Percentiles rank a stretch among this genome's conserved stretches.
Evolutionary conservation across 805 yeast genomes (phyloP).

Genomic region (Deakozyma indianensis): DNA sequence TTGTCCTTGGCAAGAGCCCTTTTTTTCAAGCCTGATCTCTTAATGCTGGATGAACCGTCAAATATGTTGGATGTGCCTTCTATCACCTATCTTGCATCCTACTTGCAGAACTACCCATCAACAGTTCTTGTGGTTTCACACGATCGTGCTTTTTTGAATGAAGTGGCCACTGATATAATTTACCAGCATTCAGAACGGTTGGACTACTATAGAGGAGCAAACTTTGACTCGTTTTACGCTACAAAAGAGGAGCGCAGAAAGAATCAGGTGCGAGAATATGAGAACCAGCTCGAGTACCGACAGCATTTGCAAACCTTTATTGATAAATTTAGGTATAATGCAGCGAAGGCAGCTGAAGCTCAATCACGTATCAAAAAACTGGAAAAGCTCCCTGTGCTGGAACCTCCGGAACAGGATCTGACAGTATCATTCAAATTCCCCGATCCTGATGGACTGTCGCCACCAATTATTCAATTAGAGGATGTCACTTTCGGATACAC

Average conservation of each 20-base stretch:
- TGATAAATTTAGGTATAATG: constrained; percentile 93
- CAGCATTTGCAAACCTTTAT: constrained; percentile 87
- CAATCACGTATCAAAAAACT: constrained; percentile 94
- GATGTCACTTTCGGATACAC: constrained; percentile 78
- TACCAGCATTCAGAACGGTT: constrained; percentile 95
- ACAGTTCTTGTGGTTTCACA: constrained; percentile 95
- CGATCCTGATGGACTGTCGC: constrained; percentile 83
- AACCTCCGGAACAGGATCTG: constrained; percentile 89
- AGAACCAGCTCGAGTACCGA: constrained; percentile 91
- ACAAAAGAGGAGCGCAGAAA: constrained; percentile 93
- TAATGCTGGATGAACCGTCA: constrained; percentile 94
- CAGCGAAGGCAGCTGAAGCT: constrained; percentile 95
- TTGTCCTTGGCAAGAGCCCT: constrained; percentile 94
- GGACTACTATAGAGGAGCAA: constrained; percentile 82
- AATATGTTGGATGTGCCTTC: constrained; percentile 99
- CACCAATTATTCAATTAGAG: constrained; percentile 83
- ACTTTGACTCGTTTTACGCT: constrained; percentile 83
- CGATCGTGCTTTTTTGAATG: constrained; percentile 93
- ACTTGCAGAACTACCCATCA: constrained; percentile 78
- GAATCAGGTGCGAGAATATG: constrained; percentile 88
- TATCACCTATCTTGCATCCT: constrained; percentile 81
- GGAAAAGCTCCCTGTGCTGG: constrained; percentile 85
- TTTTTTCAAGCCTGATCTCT: constrained; percentile 90
- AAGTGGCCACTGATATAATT: constrained; percentile 95
- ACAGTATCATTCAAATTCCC: constrained; percentile 80